Evolutionary conservation across 192 early-diverging fungal species (phyloP).

Genomic region (Coemansia biformis): DNA sequence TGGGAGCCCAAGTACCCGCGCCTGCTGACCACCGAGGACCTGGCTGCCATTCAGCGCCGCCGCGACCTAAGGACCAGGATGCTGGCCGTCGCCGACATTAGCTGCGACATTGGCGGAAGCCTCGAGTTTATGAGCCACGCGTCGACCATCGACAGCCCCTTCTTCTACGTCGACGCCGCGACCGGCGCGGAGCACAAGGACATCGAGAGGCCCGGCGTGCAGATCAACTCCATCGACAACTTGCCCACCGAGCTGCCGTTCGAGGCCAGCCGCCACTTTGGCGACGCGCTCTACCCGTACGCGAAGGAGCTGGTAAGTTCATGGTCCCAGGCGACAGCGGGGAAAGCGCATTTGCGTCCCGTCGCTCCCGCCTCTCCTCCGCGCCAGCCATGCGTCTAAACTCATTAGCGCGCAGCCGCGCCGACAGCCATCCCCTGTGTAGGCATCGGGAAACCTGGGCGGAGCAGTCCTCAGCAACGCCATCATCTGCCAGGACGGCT

Average conservation of each 20-base stretch:
- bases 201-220: constrained; percentile 76
- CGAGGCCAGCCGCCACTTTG: constrained; percentile 91
- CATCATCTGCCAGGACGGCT: constrained; percentile 70
- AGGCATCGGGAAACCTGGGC: constrained; percentile 47
- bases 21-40: constrained; percentile 79
- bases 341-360: background rate
- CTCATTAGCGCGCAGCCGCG: too few species aligned
- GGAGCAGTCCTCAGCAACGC: constrained; percentile 72
- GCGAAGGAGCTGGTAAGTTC: constrained; percentile 75
- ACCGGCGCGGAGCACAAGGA: constrained; percentile 62
- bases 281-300: constrained; percentile 74
- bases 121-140: constrained; percentile 91
- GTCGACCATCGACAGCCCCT: constrained; percentile 85
- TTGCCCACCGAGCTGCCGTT: constrained; percentile 93
- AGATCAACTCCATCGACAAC: constrained; percentile 97
- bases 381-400: too few species aligned
- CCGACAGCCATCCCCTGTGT: too few species aligned
- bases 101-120: constrained; percentile 89
- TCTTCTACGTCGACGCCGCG: constrained; percentile 87
- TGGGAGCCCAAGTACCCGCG: constrained; percentile 87
- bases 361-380: too few species aligned
- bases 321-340: background rate
- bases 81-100: constrained; percentile 85
- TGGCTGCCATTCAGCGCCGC: constrained; percentile 62
- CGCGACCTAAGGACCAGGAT: constrained; percentile 64